Conservation (phyloP, 1,284 basidiomycete species). For the Puccinia novopanici region DNA sequence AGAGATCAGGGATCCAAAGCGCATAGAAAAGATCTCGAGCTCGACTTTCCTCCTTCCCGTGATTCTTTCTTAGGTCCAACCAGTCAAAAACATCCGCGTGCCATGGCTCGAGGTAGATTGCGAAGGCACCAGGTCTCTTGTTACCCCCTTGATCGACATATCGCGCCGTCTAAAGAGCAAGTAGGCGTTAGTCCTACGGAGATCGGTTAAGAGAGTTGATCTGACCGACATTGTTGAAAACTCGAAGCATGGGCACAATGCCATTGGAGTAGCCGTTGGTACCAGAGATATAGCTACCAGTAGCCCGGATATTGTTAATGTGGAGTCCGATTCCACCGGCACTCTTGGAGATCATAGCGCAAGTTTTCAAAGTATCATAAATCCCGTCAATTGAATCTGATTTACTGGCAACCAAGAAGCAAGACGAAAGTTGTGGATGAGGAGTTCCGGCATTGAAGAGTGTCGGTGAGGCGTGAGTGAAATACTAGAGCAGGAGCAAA, state of each 20-base stretch:
- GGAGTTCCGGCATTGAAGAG: slow-evolving; percentile 99
- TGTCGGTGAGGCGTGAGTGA: slow-evolving; percentile 97
- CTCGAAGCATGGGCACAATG: slow-evolving; percentile 98
- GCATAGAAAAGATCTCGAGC: slow-evolving; percentile 98
- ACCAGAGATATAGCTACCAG: slow-evolving; percentile 86
- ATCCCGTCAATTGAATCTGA: slow-evolving; percentile 99
- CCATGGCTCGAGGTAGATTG: slow-evolving; percentile 97
- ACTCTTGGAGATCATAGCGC: slow-evolving; percentile 99
- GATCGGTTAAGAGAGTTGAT: slow-evolving; percentile 10
- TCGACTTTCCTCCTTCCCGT: slow-evolving; percentile 96
- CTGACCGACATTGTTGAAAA: slow-evolving; percentile 73
- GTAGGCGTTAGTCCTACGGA: neutral
- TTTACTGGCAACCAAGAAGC: slow-evolving; percentile 98
- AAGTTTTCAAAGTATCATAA: slow-evolving; percentile 96
- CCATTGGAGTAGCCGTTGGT: slow-evolving; percentile 99
- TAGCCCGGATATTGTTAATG: slow-evolving; percentile 96
- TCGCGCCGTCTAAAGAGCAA: slow-evolving; percentile 70
- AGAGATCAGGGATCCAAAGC: slow-evolving; percentile 96
- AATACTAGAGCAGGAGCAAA: slow-evolving; percentile 60
- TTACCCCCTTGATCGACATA: slow-evolving; percentile 99
- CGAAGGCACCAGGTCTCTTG: slow-evolving; percentile 98
- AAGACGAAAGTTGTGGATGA: slow-evolving; percentile 89
- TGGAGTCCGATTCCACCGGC: slow-evolving; percentile 95
- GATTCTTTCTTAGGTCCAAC: slow-evolving; percentile 97
- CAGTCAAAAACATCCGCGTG: slow-evolving; percentile 98